Evolutionary conservation across 2,329 filamentous ascomycete species (phyloP).

Genomic region (Rutstroemia sp.): DNA sequence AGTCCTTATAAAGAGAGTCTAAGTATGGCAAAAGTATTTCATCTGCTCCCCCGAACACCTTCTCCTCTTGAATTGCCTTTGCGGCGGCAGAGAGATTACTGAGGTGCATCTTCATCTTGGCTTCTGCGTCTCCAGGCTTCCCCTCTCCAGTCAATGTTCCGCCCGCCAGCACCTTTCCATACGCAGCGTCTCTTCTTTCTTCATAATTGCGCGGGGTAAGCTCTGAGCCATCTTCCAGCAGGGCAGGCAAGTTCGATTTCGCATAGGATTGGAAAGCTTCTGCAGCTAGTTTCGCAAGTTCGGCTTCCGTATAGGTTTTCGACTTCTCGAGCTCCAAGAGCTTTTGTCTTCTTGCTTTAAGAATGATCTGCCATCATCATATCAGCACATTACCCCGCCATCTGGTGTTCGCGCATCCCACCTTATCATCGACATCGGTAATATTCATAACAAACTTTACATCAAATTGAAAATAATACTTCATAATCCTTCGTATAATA

Average conservation of each 20-base stretch:
- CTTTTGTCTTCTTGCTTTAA: conserved; percentile 65
- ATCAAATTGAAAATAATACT: conserved; percentile 61
- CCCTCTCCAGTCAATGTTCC: conserved; percentile 49
- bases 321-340: conserved; percentile 72
- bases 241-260: conserved; percentile 45
- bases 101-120: conserved; percentile 68
- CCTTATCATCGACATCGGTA: conserved; percentile 60
- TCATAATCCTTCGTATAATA: conserved; percentile 60
- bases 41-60: conserved; percentile 48
- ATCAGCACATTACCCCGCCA: conserved; percentile 2
- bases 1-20: conserved; percentile 60
- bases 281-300: conserved; percentile 41
- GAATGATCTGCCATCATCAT: conserved; percentile 4
- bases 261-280: conserved; percentile 50
- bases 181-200: conserved; percentile 42
- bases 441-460: conserved; percentile 69
- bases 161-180: conserved; percentile 47
- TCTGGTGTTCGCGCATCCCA: conserved; percentile 16
- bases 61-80: conserved; percentile 39
- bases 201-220: conserved; percentile 45
- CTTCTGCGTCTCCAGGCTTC: conserved; percentile 50
- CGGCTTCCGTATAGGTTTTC: conserved; percentile 48
- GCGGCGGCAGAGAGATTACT: conserved; percentile 38
- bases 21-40: conserved; percentile 76
- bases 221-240: conserved; percentile 36